Base-by-base conservation (phyloP, 768 basidiomycete genomes). In the Termitomyces bulborhizus region DNA sequence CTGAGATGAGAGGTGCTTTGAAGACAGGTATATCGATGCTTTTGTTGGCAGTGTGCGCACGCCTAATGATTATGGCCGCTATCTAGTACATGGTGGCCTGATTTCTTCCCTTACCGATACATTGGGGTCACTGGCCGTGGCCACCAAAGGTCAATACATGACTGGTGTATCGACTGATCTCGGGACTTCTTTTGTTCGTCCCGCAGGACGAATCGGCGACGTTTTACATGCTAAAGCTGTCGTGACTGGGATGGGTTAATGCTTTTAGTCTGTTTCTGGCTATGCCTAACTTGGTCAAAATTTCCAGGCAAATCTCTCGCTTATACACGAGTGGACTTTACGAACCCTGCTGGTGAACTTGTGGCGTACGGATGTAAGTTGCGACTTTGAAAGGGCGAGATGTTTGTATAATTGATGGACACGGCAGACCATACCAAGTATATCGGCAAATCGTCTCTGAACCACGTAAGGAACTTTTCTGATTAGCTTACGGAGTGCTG, bases 131-230 rank as follows among this genome's bases (percentile, higher is more conserved):
- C 79, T 93, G 16, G 90, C 86, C n/a, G 81, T 93, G 26, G 87
- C 90, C 1, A 80, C 84, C 13, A 85, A 84, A 59, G 91, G 91
- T 3, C 85, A 90, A 8, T 93, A 73, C 63, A 90, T 91, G 90
- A 93, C 91, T 0, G 90, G 91, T 15, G 90, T 93, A 9, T 90
- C 88, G 2, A 90, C 89, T 3, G 90, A 93, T 65, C 82, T 93
- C 59, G 84, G 76, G 24, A 80, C 90, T 0, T 87, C 87, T 1
- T 93, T 92, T 58, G 81, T 92, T 55, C 82, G 83, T 34, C 88
- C 88, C 18, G 86, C 80, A 5, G 91, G 91, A n/a, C 77, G 73
- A 53, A 71, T 74, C 0, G 91, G 90, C 11, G 88, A 92, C 57
- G 69, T 77, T 12, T 66, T 93, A 13, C 76, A 79, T 53, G 82